Evolutionary conservation across 768 basidiomycete genomes (phyloP).

Genomic region (Mycena haematopus): DNA sequence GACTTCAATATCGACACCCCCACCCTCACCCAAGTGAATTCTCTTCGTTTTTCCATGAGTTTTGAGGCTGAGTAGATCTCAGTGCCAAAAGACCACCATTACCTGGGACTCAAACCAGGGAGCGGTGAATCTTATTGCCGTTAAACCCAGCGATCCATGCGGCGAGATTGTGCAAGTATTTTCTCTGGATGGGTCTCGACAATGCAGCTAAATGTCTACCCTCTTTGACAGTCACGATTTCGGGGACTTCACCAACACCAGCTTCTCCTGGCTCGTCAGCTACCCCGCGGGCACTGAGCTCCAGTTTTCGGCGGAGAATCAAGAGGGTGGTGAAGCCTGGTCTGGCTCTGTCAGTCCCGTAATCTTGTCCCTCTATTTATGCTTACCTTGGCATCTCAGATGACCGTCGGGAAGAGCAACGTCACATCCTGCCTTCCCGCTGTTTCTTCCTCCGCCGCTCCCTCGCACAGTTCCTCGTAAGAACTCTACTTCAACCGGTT

Average conservation of each 20-base stretch:
- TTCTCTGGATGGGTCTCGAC: slow-evolving; percentile 1
- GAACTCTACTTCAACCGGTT: not conserved
- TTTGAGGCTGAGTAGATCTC: slow-evolving; percentile 1
- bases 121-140: slow-evolving; percentile 69
- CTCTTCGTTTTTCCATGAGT: not conserved
- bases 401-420: slow-evolving; percentile 45
- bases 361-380: slow-evolving; percentile 5
- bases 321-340: slow-evolving; percentile 68
- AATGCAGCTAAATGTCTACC: not conserved
- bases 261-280: slow-evolving; percentile 51
- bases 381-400: slow-evolving; percentile 36
- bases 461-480: slow-evolving; percentile 9
- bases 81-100: slow-evolving; percentile 62
- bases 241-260: slow-evolving; percentile 56
- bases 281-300: slow-evolving; percentile 56
- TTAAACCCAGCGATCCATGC: slow-evolving; percentile 60
- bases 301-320: slow-evolving; percentile 60
- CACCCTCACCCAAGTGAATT: slow-evolving; percentile 55
- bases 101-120: slow-evolving; percentile 54
- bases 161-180: slow-evolving; percentile 62
- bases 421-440: slow-evolving; percentile 46
- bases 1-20: slow-evolving; percentile 59
- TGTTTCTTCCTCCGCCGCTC: slow-evolving; percentile 6
- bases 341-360: slow-evolving; percentile 55
- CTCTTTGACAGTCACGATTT: slow-evolving; percentile 57